These are phyloP conservation scores for Pythium volutum DNA, from an alignment of 352 stramenopile genomes.

Conservation along the genomic window DNA sequence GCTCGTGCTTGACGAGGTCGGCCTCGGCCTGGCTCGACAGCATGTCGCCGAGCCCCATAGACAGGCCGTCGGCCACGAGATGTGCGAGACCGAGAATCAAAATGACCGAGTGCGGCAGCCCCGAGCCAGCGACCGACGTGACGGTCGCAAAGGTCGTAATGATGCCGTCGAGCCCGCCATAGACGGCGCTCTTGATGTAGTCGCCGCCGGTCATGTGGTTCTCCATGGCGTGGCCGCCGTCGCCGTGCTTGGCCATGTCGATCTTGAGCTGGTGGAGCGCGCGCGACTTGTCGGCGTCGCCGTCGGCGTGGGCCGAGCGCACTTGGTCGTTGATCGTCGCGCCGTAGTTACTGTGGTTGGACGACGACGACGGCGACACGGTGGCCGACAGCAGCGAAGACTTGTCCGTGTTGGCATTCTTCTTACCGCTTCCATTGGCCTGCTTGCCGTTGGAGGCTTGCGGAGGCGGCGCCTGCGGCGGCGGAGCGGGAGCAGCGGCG, in stretches of 20 bases:
- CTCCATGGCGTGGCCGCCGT: slow-evolving; percentile 60
- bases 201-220: slow-evolving; percentile 69
- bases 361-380: slow-evolving; percentile 3
- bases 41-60: slow-evolving; percentile 95
- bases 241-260: slow-evolving; percentile 41
- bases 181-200: slow-evolving; percentile 89
- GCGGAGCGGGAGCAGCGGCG: background rate
- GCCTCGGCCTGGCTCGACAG: slow-evolving; percentile 92
- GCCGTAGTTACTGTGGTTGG: slow-evolving; percentile 43
- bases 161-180: slow-evolving; percentile 95
- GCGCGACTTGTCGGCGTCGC: slow-evolving; percentile 51
- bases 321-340: slow-evolving; percentile 52
- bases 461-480: too few species aligned
- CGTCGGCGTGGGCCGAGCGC: slow-evolving; percentile 43
- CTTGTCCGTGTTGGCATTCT: background rate
- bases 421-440: background rate
- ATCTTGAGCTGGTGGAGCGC: slow-evolving; percentile 69
- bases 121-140: slow-evolving; percentile 90
- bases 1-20: slow-evolving; percentile 93
- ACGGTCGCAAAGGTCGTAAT: slow-evolving; percentile 96
- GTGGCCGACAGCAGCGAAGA: slow-evolving; percentile 15
- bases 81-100: slow-evolving; percentile 95
- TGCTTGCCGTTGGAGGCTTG: slow-evolving; percentile 8
- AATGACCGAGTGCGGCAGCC: slow-evolving; percentile 86
- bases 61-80: slow-evolving; percentile 93